Base-by-base conservation (phyloP, 2,329 filamentous ascomycete genomes). In the Harringtonia lauricola region DNA sequence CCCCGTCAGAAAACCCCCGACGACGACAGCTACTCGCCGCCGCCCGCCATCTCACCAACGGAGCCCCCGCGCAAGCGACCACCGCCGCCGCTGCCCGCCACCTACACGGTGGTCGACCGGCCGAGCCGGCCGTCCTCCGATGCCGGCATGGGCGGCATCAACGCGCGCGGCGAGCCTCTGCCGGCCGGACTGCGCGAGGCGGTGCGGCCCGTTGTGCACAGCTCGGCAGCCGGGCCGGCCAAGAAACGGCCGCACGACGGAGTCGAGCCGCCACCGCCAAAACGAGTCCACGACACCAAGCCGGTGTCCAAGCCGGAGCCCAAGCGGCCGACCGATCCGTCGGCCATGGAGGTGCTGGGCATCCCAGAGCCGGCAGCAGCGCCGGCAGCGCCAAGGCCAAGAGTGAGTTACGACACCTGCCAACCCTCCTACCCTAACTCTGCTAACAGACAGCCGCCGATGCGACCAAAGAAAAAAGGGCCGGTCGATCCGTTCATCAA, bases 301-400 rank as follows among this genome's bases (percentile, higher is more conserved):
- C 44, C n/a, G 50, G 53, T 8, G 39, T 36, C 21, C 39, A 37
- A 8, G 13, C 50, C 55, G 19, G 51, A 46, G 13, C 50, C 55
- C 18, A 51, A 46, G 22, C 54, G 56, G 36, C 54, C 60, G 9
- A 57, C 53, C 9, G 71, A 75, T 43, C 71, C 71, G 2, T 71
- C 71, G 2, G 71, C 70, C 17, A 70, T 74, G 68, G 65, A 69
- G 44, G 65, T 70, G 18, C 58, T 74, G 37, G 70, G 70, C 8
- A 55, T 75, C 49, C 60, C 54, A 63, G 35, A 43, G 19, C 48
- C 51, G 37, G 47, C 54, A 28, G 55, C 45, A 21, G 44, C 40
- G n/a, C 36, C 37, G 33, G 34, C 35, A 10, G 45, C 46, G 34
- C 41, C 41, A 2, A 39, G 42, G 13, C 21, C 43, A 2, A 39